These are phyloP conservation scores for Galeopsis tetrahit DNA, from an alignment of 257 asterid genomes.

Conservation along the genomic window DNA sequence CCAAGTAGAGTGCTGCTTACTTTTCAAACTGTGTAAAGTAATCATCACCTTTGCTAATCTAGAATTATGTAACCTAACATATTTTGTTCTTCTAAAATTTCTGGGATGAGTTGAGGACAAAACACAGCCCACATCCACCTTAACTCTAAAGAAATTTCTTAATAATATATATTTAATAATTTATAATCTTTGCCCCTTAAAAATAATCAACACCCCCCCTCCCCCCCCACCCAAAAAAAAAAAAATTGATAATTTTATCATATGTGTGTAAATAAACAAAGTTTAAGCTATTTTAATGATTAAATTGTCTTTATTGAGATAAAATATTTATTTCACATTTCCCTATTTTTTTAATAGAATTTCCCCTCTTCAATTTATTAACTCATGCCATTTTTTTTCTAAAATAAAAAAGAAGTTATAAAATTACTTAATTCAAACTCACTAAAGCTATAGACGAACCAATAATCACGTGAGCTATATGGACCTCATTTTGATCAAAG, in stretches of 20 bases:
- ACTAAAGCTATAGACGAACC: neutral
- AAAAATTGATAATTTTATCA: too few relatives aligned
- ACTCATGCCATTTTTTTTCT: neutral
- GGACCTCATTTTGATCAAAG: too few relatives aligned
- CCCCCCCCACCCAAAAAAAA: too few relatives aligned
- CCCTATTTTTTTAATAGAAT: neutral
- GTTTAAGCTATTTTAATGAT: too few relatives aligned
- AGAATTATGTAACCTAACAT: slow-evolving; percentile 18
- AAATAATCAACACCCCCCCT: too few relatives aligned
- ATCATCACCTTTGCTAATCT: slow-evolving; percentile 14
- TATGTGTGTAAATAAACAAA: too few relatives aligned
- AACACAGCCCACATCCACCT: neutral
- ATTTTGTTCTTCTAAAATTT: neutral
- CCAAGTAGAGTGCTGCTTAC: slow-evolving; percentile 16
- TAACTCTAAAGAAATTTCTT: too few relatives aligned
- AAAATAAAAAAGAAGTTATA: neutral
- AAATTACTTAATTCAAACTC: neutral
- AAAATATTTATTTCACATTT: too few relatives aligned
- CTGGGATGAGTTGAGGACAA: neutral
- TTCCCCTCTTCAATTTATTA: neutral
- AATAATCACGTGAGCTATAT: too few relatives aligned
- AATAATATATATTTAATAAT: too few relatives aligned
- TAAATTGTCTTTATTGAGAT: too few relatives aligned
- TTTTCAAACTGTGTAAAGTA: slow-evolving; percentile 12
- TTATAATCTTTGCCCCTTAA: too few relatives aligned